Evolutionary conservation across 805 yeast species (phyloP), one percentile per base, ranked within the genome.

Genomic region (Wickerhamiella parazyma): DNA sequence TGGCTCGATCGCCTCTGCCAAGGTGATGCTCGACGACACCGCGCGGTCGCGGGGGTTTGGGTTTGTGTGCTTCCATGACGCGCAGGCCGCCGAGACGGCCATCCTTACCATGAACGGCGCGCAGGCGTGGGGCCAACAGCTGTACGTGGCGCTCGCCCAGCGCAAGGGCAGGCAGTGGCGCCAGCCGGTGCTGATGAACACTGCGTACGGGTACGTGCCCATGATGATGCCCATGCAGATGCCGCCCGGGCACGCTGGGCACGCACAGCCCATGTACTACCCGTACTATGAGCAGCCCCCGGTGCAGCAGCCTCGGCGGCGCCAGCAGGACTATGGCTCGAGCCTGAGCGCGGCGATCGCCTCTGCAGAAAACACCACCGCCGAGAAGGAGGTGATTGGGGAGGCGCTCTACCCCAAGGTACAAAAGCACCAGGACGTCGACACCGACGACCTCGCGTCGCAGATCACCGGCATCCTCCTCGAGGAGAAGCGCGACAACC

Each of bases 391-490:
- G 45, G 51, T 58, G 25, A 51, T 87, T 62, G 96, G 96, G 68
- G 95, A 87, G 71, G 91, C 82, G 62, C 72, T 87, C 59, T 85
- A 86, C 71, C 82, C 87, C 57, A 79, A 75, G 70, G 84, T 86
- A 54, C 75, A 78, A 50, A 73, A 81, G 55, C 79, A 85, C 47
- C 78, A 80, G 51, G 77, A 79, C 66, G 80, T 86, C 51, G 74
- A 75, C 54, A 76, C 81, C 50, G 87, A 79, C 63, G 55, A 49
- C n/a, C 80, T 91, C 56, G 94, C 94, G 53, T 93, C 93, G 70
- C 82, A 80, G 67, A 78, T 87, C 59, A 87, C 96, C 50, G 95
- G 95, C 68, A 84, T 87, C 89, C 75, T 87, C 73, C 74, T 87
- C 64, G 94, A 85, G 62, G 76, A 85, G 71, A 87, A 85, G 59